Percentiles rank a stretch among this genome's conserved stretches.
phyloP scores from a whole-genome alignment of 2,329 filamentous ascomycete genomes.

The Leptographium flavum region DNA sequence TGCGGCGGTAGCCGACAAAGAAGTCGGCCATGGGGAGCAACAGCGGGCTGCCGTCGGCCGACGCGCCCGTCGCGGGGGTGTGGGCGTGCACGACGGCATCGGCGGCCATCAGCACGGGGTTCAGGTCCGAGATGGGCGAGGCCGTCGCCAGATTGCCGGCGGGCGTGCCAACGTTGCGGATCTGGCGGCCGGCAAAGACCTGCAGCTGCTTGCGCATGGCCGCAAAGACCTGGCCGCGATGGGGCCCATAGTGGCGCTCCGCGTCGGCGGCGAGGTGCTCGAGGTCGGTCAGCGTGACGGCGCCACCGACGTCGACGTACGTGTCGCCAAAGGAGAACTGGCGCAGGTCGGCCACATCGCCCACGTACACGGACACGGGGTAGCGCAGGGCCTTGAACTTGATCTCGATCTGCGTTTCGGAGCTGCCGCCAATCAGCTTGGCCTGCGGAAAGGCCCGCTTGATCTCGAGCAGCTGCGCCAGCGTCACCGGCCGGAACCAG shows the following conservation, averaged over 20 bases:
- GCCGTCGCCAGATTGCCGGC: slow-evolving; percentile 91
- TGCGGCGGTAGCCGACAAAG: slow-evolving; percentile 82
- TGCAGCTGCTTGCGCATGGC: slow-evolving; percentile 87
- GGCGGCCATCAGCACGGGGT: slow-evolving; percentile 82
- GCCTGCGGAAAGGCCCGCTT: slow-evolving; percentile 73
- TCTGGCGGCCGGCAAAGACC: slow-evolving; percentile 90
- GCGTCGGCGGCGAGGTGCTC: slow-evolving; percentile 74
- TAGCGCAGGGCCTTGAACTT: slow-evolving; percentile 96
- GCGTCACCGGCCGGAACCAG: slow-evolving; percentile 81
- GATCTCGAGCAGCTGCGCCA: slow-evolving; percentile 82
- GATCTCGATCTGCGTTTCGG: slow-evolving; percentile 95
- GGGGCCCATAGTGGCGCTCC: slow-evolving; percentile 59
- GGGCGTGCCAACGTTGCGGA: slow-evolving; percentile 92
- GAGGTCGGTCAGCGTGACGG: slow-evolving; percentile 81
- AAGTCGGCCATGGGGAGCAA: slow-evolving; percentile 89
- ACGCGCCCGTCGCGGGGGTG: slow-evolving; percentile 35
- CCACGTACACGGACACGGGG: slow-evolving; percentile 77
- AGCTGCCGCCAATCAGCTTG: slow-evolving; percentile 91
- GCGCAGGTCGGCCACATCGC: slow-evolving; percentile 79
- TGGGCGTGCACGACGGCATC: slow-evolving; percentile 72
- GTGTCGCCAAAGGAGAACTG: slow-evolving; percentile 70
- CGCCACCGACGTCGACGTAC: slow-evolving; percentile 82
- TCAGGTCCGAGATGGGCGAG: slow-evolving; percentile 91
- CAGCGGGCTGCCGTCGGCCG: slow-evolving; percentile 29
- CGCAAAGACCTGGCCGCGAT: slow-evolving; percentile 65